Evolutionary conservation across 306 rosid species (phyloP).

Genomic region (Vachellia pachyceras): DNA sequence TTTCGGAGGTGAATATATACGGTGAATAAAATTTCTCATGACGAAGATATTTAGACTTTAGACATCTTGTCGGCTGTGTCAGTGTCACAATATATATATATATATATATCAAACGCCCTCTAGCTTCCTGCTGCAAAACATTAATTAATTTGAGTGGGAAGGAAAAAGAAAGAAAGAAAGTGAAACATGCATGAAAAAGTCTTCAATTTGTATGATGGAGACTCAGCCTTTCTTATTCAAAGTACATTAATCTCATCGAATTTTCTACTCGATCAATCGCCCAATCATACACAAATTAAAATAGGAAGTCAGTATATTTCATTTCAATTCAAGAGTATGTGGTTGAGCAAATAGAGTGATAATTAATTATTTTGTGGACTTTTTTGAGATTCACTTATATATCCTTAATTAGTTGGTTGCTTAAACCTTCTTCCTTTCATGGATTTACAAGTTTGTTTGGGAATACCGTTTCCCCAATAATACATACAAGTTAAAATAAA

Average conservation of each 20-base stretch:
- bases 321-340: not conserved
- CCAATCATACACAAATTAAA: not conserved
- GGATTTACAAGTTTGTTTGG: not conserved
- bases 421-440: not conserved
- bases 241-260: not conserved
- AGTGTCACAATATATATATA: no score
- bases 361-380: not conserved
- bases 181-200: no score
- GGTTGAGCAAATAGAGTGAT: not conserved
- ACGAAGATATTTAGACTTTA: not conserved
- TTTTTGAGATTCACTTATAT: not conserved
- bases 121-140: no score
- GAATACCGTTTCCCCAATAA: no score
- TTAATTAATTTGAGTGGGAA: no score
- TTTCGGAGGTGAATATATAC: not conserved
- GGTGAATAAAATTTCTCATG: not conserved
- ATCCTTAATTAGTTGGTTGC: no score
- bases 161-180: not conserved
- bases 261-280: conserved; percentile 1
- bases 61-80: not conserved
- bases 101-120: no score
- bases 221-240: conserved; percentile 1
- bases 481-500: no score
- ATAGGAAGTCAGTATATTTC: not conserved
- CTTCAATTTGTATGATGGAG: not conserved